Evolutionary conservation across 306 rosid genomes (phyloP).

Genomic region (Ormosia semicastrata): DNA sequence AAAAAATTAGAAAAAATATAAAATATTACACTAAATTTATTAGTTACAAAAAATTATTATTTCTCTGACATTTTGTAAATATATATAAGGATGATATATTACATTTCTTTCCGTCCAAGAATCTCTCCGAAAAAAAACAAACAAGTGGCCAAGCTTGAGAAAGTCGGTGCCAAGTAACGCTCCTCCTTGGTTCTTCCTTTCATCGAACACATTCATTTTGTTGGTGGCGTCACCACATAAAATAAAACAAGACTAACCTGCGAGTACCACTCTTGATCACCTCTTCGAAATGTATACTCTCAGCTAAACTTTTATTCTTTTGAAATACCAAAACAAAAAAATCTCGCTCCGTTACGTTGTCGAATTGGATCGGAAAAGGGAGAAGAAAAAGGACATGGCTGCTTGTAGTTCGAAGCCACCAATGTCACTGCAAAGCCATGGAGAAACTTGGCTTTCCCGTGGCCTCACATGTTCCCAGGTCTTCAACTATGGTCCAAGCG

Average conservation of each 20-base stretch:
- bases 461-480: not conserved
- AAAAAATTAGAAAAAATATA: too few relatives aligned
- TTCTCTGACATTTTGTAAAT: too few relatives aligned
- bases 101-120: too few relatives aligned
- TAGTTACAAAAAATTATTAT: too few relatives aligned
- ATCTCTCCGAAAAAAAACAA: too few relatives aligned
- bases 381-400: slow-evolving; percentile 12
- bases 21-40: too few relatives aligned
- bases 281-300: too few relatives aligned
- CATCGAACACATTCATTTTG: not conserved
- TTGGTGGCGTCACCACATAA: not conserved
- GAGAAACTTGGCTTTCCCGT: slow-evolving; percentile 8
- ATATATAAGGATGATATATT: too few relatives aligned
- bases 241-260: not conserved
- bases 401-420: slow-evolving; percentile 10
- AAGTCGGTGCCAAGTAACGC: not conserved
- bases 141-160: too few relatives aligned
- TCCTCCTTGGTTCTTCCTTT: not conserved
- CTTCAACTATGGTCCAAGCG: not conserved
- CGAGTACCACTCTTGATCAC: too few relatives aligned
- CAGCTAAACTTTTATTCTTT: too few relatives aligned
- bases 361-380: not conserved
- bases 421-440: not conserved
- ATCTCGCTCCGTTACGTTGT: not conserved
- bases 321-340: too few relatives aligned